phyloP scores from a whole-genome alignment of 768 basidiomycete species.

The Suillus spraguei region DNA sequence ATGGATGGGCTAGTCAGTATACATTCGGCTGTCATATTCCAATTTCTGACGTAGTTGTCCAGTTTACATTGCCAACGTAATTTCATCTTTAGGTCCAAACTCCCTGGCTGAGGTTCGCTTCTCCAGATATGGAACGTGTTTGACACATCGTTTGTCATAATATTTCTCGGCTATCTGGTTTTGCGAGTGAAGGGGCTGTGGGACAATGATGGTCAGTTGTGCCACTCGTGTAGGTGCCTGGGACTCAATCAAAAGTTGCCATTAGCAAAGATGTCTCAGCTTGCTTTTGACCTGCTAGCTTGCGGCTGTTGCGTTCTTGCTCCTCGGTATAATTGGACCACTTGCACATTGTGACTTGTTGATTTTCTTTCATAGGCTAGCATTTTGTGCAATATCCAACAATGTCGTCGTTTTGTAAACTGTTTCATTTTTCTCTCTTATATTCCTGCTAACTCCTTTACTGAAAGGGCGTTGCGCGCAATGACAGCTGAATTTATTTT shows the following conservation, averaged over 20 bases:
- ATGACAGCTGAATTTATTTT: slow-evolving; percentile 82
- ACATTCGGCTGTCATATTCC: slow-evolving; percentile 9
- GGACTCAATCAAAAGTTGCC: slow-evolving; percentile 14
- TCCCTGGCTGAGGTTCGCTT: slow-evolving; percentile 6
- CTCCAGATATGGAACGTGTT: slow-evolving; percentile 89
- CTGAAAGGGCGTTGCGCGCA: slow-evolving; percentile 69
- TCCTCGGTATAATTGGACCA: slow-evolving; percentile 53
- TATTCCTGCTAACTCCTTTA: slow-evolving; percentile 13
- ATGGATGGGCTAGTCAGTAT: slow-evolving; percentile 85
- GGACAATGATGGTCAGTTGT: slow-evolving; percentile 48
- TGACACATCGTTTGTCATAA: slow-evolving; percentile 70
- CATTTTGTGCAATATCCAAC: slow-evolving; percentile 79
- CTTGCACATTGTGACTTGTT: slow-evolving; percentile 2
- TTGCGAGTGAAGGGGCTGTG: slow-evolving; percentile 68
- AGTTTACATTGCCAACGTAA: slow-evolving; percentile 87
- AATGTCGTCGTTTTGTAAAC: slow-evolving; percentile 75
- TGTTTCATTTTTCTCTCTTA: background rate
- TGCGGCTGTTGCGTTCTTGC: slow-evolving; percentile 87
- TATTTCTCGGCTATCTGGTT: slow-evolving; percentile 69
- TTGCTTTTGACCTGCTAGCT: slow-evolving; percentile 83
- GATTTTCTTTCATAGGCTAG: slow-evolving; percentile 47
- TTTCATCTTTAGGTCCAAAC: slow-evolving; percentile 10
- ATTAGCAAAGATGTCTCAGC: slow-evolving; percentile 46
- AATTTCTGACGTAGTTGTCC: slow-evolving; percentile 9
- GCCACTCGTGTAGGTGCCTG: slow-evolving; percentile 1